Evolutionary conservation across 1,139 yeast species (phyloP), one percentile per base, ranked within the genome.

Genomic region (Saccharomyces hybrid): DNA sequence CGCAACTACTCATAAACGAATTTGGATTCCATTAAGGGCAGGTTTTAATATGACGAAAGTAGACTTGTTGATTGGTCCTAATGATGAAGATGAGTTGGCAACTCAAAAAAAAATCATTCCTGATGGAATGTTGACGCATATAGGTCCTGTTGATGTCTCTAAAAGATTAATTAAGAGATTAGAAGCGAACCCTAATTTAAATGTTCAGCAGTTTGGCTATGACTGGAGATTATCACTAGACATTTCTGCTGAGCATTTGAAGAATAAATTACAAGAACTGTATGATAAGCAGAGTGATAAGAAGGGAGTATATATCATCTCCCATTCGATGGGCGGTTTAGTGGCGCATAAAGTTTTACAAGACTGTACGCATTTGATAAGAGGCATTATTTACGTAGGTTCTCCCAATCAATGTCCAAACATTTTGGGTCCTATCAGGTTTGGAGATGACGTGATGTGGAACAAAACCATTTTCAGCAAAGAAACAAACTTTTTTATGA

Each of bases 321-420:
- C 95, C 0, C 97, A 90, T 69, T 88, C 96, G 0, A 89, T 90
- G 97, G 97, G 97, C 52, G 97, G 97, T 0, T 67, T 90, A 25
- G 78, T 90, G 23, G 83, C 96, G 0, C 96, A 88, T 64, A 86
- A 86, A 54, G 87, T 88, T 0, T 74, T 90, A 76, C 87, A 85
- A 56, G 73, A 74, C 50, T 78, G 82, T 55, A 91, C 96, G 0
- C 73, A 78, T 9, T 70, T 88, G 48, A 79, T 90, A 64, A 74
- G 93, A 57, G 91, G 93, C 0, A 64, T 90, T 1, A 69, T 90
- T 2, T 90, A 88, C 64, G 95, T 82, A 1, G 97, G 97, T 1
- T 80, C 83, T 0, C 97, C 97, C 2, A 76, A 84, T 38, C 89
- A 88, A 63, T 89, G 97, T 69, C 82, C 91, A 13, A 89, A 88